These are phyloP conservation scores for Diaporthe aspalathi DNA, from an alignment of 2,329 filamentous ascomycete genomes.

Conservation along the genomic window DNA sequence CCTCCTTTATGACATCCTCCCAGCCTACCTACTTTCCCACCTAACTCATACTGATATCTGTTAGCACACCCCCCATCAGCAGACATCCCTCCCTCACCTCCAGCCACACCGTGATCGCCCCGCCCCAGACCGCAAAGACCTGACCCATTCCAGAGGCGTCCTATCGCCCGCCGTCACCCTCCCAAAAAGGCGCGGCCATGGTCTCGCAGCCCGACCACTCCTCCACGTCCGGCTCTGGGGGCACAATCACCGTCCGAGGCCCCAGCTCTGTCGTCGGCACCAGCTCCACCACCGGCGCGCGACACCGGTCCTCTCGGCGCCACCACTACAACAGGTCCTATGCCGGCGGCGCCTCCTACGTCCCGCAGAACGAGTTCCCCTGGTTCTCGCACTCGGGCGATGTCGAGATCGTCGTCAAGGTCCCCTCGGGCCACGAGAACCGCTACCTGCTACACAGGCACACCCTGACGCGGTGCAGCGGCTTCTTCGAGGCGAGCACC, in stretches of 20 bases:
- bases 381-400: slow-evolving; percentile 91
- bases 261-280: slow-evolving; percentile 48
- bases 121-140: slow-evolving; percentile 14
- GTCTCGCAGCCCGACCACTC: slow-evolving; percentile 49
- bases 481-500: slow-evolving; percentile 90
- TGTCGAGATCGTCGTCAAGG: slow-evolving; percentile 85
- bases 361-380: slow-evolving; percentile 90
- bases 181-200: slow-evolving; percentile 43
- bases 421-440: slow-evolving; percentile 76
- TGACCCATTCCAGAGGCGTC: slow-evolving; percentile 27
- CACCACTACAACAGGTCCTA: slow-evolving; percentile 82
- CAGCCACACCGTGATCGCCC: slow-evolving; percentile 35
- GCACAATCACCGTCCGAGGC: slow-evolving; percentile 48
- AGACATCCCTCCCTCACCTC: slow-evolving; percentile 18
- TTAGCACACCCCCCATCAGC: slow-evolving; percentile 21
- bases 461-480: slow-evolving; percentile 89
- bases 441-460: slow-evolving; percentile 89
- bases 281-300: slow-evolving; percentile 41
- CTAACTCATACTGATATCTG: slow-evolving; percentile 26
- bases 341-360: slow-evolving; percentile 75
- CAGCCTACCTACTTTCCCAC: slow-evolving; percentile 31
- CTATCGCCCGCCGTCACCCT: slow-evolving; percentile 6
- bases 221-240: slow-evolving; percentile 39
- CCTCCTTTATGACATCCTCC: slow-evolving; percentile 29
- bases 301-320: slow-evolving; percentile 39